phyloP scores from a whole-genome alignment of 441 rosid genomes.

The Omphalea diandra region DNA sequence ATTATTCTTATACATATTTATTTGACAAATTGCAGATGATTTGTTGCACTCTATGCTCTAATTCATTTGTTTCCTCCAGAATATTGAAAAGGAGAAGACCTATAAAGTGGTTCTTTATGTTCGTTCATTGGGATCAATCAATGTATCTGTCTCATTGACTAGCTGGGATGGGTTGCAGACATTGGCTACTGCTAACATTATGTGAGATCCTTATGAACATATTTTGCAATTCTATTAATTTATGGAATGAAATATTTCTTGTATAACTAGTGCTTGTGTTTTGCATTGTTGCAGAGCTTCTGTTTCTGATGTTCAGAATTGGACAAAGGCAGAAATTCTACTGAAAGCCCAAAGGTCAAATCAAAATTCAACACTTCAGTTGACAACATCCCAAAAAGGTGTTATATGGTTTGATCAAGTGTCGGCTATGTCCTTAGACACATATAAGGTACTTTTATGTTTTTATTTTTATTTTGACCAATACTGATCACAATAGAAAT shows the following conservation, averaged over 20 bases:
- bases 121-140: slow-evolving; percentile 55
- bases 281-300: slow-evolving; percentile 54
- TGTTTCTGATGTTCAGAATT: slow-evolving; percentile 63
- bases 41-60: neutral
- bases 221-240: slow-evolving; percentile 6
- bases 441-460: slow-evolving; percentile 56
- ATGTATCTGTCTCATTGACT: slow-evolving; percentile 62
- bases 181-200: slow-evolving; percentile 57
- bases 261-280: neutral
- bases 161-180: slow-evolving; percentile 51
- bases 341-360: slow-evolving; percentile 65
- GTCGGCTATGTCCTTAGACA: slow-evolving; percentile 76
- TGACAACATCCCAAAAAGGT: slow-evolving; percentile 61
- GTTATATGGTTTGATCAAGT: slow-evolving; percentile 93
- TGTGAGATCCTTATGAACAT: slow-evolving; percentile 37
- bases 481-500: neutral
- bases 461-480: too few relatives aligned
- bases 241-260: neutral
- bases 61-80: slow-evolving; percentile 35
- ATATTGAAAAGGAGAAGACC: slow-evolving; percentile 66
- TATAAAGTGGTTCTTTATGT: slow-evolving; percentile 66
- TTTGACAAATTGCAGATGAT: neutral
- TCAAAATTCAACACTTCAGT: slow-evolving; percentile 64
- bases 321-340: slow-evolving; percentile 69
- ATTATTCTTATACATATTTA: neutral